phyloP scores from a whole-genome alignment of 495 filamentous ascomycete species.

The Hyaloscypha finlandica region DNA sequence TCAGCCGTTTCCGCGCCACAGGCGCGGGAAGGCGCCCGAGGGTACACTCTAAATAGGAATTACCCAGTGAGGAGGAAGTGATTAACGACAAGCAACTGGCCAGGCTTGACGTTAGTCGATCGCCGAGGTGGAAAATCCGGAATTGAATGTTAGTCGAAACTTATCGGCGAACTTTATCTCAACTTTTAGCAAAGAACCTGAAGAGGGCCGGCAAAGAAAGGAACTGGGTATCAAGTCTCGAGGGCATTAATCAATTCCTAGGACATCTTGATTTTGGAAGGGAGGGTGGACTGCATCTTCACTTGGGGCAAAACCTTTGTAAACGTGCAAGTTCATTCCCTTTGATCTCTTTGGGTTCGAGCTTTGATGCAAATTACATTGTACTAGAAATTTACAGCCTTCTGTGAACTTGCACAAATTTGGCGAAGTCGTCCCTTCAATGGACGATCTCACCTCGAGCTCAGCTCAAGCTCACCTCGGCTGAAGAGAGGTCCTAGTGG shows the following conservation, averaged over 20 bases:
- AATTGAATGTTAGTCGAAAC: neutral
- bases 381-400: neutral
- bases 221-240: too few species aligned
- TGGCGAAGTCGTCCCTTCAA: neutral
- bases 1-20: neutral
- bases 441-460: neutral
- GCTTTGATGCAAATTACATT: neutral
- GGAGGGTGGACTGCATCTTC: too few species aligned
- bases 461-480: too few species aligned
- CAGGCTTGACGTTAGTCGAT: neutral
- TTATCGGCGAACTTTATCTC: neutral
- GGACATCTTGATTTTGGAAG: too few species aligned
- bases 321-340: neutral
- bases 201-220: neutral
- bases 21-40: neutral
- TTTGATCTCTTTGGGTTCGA: neutral
- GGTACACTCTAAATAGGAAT: slow-evolving; percentile 3
- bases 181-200: neutral
- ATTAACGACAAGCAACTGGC: neutral
- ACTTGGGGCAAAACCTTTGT: neutral
- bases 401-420: neutral
- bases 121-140: slow-evolving; percentile 1
- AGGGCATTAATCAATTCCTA: too few species aligned
- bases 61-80: neutral
- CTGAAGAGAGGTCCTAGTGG: neutral